Evolutionary conservation across 257 asterid species (phyloP).

Genomic region (Agastache rugosa): DNA sequence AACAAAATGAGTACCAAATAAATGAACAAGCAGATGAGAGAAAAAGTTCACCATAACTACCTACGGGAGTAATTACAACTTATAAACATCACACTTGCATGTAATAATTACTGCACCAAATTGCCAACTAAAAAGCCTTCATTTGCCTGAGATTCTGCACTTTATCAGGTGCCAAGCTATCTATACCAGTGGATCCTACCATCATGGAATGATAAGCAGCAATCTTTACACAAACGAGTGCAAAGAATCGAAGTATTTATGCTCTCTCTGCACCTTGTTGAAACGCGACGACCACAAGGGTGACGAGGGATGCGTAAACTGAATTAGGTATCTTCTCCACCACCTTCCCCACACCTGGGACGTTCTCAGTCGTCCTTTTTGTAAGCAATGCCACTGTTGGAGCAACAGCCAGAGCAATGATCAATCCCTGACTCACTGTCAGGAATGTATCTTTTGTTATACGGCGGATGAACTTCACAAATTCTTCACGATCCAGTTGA

Average conservation of each 20-base stretch:
- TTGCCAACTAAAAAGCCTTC: background rate
- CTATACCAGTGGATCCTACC: constrained; percentile 3
- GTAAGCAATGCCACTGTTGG: constrained; percentile 85
- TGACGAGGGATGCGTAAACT: constrained; percentile 79
- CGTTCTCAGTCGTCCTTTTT: constrained; percentile 79
- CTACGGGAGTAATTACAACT: background rate
- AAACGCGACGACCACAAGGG: constrained; percentile 65
- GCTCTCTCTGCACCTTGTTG: constrained; percentile 64
- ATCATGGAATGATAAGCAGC: background rate
- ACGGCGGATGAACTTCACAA: constrained; percentile 59
- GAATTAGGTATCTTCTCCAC: constrained; percentile 83
- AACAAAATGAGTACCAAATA: background rate
- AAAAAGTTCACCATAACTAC: background rate
- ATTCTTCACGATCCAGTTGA: constrained; percentile 78
- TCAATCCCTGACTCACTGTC: constrained; percentile 74
- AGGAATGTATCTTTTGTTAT: constrained; percentile 73
- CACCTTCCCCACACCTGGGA: constrained; percentile 83
- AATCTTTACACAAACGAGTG: constrained; percentile 35
- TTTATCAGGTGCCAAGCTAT: constrained; percentile 27
- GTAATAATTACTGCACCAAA: constrained; percentile 21
- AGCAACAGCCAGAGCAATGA: constrained; percentile 79
- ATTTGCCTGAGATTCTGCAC: constrained; percentile 24
- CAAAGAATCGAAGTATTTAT: constrained; percentile 31
- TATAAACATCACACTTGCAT: constrained; percentile 22
- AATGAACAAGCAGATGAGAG: no score